Evolutionary conservation across 805 yeast species (phyloP).

Genomic region (Metschnikowia gruessii): DNA sequence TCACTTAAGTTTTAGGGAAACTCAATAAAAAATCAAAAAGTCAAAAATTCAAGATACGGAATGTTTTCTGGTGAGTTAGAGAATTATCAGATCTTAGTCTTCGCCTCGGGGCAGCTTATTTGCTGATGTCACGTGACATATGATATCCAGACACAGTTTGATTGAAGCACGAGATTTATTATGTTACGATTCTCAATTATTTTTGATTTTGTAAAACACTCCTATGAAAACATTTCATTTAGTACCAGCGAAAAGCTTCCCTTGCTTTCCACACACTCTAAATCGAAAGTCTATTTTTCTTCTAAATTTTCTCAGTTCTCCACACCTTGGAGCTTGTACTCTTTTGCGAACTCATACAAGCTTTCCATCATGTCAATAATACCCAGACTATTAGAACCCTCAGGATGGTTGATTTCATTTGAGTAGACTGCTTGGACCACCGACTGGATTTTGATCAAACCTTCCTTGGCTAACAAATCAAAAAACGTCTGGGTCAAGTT

Average conservation of each 20-base stretch:
- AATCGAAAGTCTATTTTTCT: background rate
- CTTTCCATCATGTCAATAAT: constrained; percentile 56
- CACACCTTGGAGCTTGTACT: constrained; percentile 43
- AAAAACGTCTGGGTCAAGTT: constrained; percentile 54
- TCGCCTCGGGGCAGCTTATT: background rate
- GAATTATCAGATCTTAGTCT: background rate
- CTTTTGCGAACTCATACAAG: constrained; percentile 46
- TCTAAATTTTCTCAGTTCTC: constrained; percentile 23
- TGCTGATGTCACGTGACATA: constrained; percentile 7
- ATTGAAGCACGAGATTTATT: no score
- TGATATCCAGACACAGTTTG: background rate
- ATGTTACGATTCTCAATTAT: no score
- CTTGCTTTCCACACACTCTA: background rate
- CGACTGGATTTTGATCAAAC: constrained; percentile 71
- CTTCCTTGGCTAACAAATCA: constrained; percentile 69
- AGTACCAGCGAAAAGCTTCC: no score
- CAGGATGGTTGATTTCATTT: constrained; percentile 24
- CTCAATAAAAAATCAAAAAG: no score
- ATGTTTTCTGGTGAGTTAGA: background rate
- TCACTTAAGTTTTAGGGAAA: background rate
- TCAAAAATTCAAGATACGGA: no score
- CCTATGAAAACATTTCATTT: no score
- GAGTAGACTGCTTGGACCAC: constrained; percentile 67
- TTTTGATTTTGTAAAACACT: no score
- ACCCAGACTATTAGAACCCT: constrained; percentile 36